Percentiles rank a stretch among this genome's conserved stretches.
phyloP scores from a whole-genome alignment of 306 rosid species.

The Quercus gilva region DNA sequence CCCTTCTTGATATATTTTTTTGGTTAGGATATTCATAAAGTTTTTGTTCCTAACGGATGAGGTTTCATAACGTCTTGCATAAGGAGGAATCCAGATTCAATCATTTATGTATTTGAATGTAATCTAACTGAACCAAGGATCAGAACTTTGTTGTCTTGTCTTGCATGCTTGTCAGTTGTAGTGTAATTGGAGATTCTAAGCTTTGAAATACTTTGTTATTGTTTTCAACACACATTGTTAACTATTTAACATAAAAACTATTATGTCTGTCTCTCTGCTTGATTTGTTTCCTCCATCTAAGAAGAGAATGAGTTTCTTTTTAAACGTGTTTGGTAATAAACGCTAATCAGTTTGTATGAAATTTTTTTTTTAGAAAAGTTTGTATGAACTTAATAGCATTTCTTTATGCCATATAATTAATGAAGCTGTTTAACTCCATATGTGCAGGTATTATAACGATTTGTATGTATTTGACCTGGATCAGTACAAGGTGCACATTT shows the following conservation, averaged over 20 bases:
- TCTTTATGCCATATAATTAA: slow-evolving; percentile 12
- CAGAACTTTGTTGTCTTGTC: slow-evolving; percentile 1
- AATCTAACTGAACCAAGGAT: slow-evolving; percentile 6
- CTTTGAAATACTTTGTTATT: neutral
- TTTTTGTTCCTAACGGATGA: neutral
- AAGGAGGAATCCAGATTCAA: slow-evolving; percentile 6
- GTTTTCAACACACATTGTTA: neutral
- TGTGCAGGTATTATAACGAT: slow-evolving; percentile 88
- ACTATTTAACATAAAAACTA: slow-evolving; percentile 13
- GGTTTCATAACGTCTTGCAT: slow-evolving; percentile 3
- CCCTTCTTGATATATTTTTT: neutral
- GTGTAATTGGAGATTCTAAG: slow-evolving; percentile 4
- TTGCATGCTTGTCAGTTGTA: neutral
- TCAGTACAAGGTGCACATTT: slow-evolving; percentile 71
- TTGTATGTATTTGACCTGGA: slow-evolving; percentile 91
- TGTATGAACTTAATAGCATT: slow-evolving; percentile 18
- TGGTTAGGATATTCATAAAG: neutral
- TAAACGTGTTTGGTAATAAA: neutral
- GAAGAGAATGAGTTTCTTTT: slow-evolving; percentile 1
- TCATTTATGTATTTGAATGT: slow-evolving; percentile 7
- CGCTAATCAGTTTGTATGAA: slow-evolving; percentile 5
- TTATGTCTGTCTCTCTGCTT: slow-evolving; percentile 1
- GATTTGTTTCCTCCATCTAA: slow-evolving; percentile 1
- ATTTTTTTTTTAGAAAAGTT: too few relatives aligned
- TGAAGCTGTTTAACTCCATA: slow-evolving; percentile 15